Conservation (phyloP, 768 basidiomycete genomes). For the Naganishia randhawae region DNA sequence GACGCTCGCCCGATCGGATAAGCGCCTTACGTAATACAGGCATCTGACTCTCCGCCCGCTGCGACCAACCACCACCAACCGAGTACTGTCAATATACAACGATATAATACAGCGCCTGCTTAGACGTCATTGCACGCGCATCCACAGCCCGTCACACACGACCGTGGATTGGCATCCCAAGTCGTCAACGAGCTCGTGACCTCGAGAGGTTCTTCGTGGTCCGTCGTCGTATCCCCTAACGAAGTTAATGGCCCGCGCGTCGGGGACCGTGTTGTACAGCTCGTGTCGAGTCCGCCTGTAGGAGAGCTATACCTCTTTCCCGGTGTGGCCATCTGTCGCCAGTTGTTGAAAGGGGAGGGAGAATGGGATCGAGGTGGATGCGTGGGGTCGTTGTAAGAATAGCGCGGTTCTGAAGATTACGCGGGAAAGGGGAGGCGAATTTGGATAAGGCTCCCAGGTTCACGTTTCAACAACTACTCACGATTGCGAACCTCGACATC, state of each 20-base stretch:
- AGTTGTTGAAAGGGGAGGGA: constrained; percentile 10
- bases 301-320: constrained; percentile 21
- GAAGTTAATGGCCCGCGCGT: constrained; percentile 4
- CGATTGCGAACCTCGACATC: constrained; percentile 12
- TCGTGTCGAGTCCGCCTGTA: neutral
- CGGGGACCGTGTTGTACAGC: neutral
- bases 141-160: constrained; percentile 21
- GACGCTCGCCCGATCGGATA: constrained; percentile 7
- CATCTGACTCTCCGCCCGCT: neutral
- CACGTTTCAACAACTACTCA: neutral
- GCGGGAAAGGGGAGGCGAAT: neutral
- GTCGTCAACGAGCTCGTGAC: neutral
- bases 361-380: neutral
- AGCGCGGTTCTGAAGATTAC: neutral
- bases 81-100: constrained; percentile 5
- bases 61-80: too few relatives aligned
- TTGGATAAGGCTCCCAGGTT: neutral
- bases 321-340: constrained; percentile 3
- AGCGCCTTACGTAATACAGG: neutral
- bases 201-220: neutral
- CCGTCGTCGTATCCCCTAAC: neutral
- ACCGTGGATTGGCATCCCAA: constrained; percentile 5
- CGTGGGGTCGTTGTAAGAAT: constrained; percentile 1
- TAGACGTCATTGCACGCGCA: constrained; percentile 7
- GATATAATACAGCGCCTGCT: neutral